These are phyloP conservation scores for Xerocomus minutiporus DNA, from an alignment of 1,284 basidiomycete genomes.

Conservation along the genomic window DNA sequence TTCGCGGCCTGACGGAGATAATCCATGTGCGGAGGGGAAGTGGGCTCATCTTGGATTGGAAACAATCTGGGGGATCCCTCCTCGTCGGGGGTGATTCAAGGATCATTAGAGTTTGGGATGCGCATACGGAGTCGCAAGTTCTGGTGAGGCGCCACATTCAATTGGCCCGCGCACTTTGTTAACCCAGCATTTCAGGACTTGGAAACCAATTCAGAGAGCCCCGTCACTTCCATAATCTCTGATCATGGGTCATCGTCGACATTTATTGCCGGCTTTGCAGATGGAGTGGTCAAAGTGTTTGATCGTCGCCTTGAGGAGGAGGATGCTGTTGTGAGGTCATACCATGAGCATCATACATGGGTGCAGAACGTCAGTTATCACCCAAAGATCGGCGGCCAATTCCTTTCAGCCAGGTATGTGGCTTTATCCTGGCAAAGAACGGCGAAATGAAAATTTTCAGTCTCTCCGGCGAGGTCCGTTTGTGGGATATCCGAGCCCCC, in stretches of 20 bases:
- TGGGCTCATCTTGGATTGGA: slow-evolving; percentile 92
- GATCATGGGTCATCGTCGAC: slow-evolving; percentile 77
- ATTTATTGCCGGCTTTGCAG: slow-evolving; percentile 90
- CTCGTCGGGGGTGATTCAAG: slow-evolving; percentile 90
- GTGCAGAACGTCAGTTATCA: slow-evolving; percentile 90
- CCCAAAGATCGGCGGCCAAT: slow-evolving; percentile 65
- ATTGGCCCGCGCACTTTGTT: neutral
- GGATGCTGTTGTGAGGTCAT: slow-evolving; percentile 79
- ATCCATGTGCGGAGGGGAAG: slow-evolving; percentile 69
- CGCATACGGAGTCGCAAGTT: slow-evolving; percentile 82
- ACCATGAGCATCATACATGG: slow-evolving; percentile 85
- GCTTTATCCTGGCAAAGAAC: neutral
- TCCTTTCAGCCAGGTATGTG: slow-evolving; percentile 83
- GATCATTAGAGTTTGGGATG: slow-evolving; percentile 92
- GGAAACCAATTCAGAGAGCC: slow-evolving; percentile 85
- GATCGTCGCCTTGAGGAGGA: slow-evolving; percentile 86
- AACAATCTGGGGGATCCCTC: slow-evolving; percentile 82
- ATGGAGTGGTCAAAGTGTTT: slow-evolving; percentile 88
- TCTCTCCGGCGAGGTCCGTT: slow-evolving; percentile 83
- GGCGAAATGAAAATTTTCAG: slow-evolving; percentile 39
- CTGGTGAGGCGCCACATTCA: slow-evolving; percentile 47
- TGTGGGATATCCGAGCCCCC: slow-evolving; percentile 86
- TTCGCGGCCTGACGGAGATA: slow-evolving; percentile 84
- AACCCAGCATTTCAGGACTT: slow-evolving; percentile 55
- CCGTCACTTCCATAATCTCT: slow-evolving; percentile 81